Percentiles rank a stretch among this genome's conserved stretches.
phyloP scores from a whole-genome alignment of 345 rosid species.

The Acer negundo region DNA sequence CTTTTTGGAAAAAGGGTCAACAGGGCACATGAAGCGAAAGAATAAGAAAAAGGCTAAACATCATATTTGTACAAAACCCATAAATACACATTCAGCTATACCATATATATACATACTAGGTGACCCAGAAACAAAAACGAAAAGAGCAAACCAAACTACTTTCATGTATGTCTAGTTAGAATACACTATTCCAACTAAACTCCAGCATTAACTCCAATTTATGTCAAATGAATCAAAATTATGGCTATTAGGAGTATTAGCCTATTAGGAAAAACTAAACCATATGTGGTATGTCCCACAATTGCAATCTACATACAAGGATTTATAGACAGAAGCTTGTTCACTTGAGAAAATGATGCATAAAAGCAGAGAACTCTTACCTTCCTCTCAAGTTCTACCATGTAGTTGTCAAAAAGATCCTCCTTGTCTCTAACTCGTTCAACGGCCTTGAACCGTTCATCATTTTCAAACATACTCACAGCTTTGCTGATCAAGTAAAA shows the following conservation, averaged over 20 bases:
- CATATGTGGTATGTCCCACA: background rate
- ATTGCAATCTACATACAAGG: background rate
- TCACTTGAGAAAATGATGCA: background rate
- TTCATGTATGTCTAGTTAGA: background rate
- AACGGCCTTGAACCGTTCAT: slow-evolving; percentile 94
- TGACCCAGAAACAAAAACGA: background rate
- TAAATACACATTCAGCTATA: background rate
- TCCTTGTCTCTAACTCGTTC: slow-evolving; percentile 86
- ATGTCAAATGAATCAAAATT: background rate
- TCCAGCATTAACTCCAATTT: background rate
- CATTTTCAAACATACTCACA: slow-evolving; percentile 78
- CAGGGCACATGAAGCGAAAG: background rate
- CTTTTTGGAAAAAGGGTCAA: background rate
- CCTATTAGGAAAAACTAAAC: background rate
- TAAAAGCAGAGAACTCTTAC: slow-evolving; percentile 36
- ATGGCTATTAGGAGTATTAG: background rate
- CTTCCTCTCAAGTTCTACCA: slow-evolving; percentile 93
- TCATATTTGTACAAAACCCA: background rate
- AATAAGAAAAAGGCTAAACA: background rate
- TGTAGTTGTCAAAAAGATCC: slow-evolving; percentile 85
- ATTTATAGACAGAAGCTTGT: background rate
- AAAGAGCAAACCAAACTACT: background rate
- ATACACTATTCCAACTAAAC: background rate
- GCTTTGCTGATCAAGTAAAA: slow-evolving; percentile 70
- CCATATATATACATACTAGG: background rate